Percentiles rank a stretch among this genome's conserved stretches.
phyloP scores from a whole-genome alignment of 805 yeast genomes.

The Ogataea angusta region DNA sequence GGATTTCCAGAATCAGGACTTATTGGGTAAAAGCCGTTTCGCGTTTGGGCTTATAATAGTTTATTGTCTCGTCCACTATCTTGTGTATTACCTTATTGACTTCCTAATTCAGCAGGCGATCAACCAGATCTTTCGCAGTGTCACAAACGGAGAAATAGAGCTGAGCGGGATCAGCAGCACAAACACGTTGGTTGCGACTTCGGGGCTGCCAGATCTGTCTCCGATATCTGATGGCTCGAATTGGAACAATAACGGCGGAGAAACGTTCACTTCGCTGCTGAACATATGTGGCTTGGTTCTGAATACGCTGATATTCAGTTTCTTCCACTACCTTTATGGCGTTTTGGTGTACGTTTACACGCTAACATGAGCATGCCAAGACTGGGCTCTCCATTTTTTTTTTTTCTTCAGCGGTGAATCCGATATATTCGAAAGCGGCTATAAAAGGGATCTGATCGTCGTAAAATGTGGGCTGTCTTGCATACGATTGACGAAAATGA shows the following conservation, averaged over 20 bases:
- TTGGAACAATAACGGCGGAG: constrained; percentile 19
- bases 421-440: constrained; percentile 13
- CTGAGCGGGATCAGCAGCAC: constrained; percentile 16
- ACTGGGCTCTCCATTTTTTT: background rate
- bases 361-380: constrained; percentile 6
- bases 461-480: background rate
- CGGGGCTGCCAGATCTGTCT: background rate
- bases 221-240: constrained; percentile 4
- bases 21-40: constrained; percentile 18
- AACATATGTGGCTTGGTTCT: constrained; percentile 18
- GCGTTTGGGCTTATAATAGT: constrained; percentile 15
- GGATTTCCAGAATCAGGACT: constrained; percentile 14
- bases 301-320: constrained; percentile 21
- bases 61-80: constrained; percentile 21
- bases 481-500: constrained; percentile 10
- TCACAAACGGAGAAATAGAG: constrained; percentile 16
- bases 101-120: constrained; percentile 21
- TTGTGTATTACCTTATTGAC: constrained; percentile 19
- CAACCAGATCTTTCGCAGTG: constrained; percentile 13
- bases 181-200: constrained; percentile 6
- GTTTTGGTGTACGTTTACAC: constrained; percentile 18
- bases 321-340: constrained; percentile 22
- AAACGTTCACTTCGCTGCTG: constrained; percentile 18
- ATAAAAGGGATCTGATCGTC: background rate
- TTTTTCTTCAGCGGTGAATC: constrained; percentile 1